These are phyloP conservation scores for Cyclostephanos tholiformis DNA, from an alignment of 108 stramenopile species.

Conservation along the genomic window DNA sequence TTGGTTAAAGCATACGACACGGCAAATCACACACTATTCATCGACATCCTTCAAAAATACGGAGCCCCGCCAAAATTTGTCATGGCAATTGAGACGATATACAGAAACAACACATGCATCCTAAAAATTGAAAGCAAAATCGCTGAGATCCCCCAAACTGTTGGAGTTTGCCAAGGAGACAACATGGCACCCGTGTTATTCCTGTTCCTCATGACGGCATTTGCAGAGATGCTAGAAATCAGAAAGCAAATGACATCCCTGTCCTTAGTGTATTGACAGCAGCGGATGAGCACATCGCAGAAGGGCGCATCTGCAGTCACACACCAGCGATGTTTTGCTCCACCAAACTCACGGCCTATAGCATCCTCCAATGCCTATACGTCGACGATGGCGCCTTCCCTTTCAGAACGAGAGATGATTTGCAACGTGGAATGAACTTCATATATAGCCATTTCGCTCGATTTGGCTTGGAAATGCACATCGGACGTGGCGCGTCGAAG, in stretches of 20 bases:
- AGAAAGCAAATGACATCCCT: neutral
- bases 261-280: no score
- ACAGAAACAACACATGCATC: neutral
- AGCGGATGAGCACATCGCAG: no score
- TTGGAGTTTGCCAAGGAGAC: constrained; percentile 6
- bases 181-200: constrained; percentile 25
- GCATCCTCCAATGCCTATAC: neutral
- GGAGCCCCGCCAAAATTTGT: constrained; percentile 1
- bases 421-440: no score
- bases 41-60: no score
- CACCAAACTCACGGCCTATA: no score
- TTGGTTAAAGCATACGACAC: constrained; percentile 39
- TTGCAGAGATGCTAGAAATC: constrained; percentile 14
- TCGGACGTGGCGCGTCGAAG: no score
- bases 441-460: no score
- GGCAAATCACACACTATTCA: constrained; percentile 14
- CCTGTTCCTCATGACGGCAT: constrained; percentile 27
- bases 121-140: constrained; percentile 7
- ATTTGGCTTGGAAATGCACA: no score
- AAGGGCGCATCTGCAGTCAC: neutral
- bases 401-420: neutral
- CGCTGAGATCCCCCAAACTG: neutral
- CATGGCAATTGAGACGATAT: constrained; percentile 6
- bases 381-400: neutral
- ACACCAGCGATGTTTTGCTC: no score